phyloP scores from a whole-genome alignment of 139 green algal species.

The Chlamydomonas incerta region DNA sequence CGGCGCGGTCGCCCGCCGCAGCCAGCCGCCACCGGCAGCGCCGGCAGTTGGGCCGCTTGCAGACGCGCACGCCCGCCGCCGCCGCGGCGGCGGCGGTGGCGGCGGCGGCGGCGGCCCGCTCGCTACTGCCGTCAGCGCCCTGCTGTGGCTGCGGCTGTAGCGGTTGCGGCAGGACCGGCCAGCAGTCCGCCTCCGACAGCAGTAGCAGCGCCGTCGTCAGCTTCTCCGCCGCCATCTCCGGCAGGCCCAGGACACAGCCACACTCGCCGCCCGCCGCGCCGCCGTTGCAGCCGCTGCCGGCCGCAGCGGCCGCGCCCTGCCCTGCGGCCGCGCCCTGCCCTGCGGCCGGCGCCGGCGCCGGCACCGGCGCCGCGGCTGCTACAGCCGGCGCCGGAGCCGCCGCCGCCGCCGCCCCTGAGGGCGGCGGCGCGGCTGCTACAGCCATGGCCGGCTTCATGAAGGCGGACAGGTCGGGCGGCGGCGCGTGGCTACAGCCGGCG shows the following conservation, averaged over 20 bases:
- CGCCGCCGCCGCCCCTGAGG: background rate
- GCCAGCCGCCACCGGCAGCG: conserved; percentile 10
- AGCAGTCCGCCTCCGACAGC: background rate
- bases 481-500: background rate
- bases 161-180: background rate
- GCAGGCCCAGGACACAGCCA: conserved; percentile 4
- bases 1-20: background rate
- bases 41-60: conserved; percentile 2
- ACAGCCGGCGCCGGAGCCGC: background rate
- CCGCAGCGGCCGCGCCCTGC: too few relatives aligned
- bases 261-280: background rate
- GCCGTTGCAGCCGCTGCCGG: too few relatives aligned
- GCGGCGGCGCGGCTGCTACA: background rate
- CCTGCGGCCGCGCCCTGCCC: background rate
- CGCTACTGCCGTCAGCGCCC: background rate
- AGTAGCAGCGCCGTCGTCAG: conserved; percentile 17
- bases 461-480: background rate
- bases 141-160: too few relatives aligned
- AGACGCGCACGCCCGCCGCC: background rate
- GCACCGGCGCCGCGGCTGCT: background rate
- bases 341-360: background rate
- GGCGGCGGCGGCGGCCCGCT: background rate
- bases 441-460: background rate
- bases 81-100: too few relatives aligned
- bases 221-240: conserved; percentile 36